Base-by-base conservation (phyloP, 2,329 filamentous ascomycete species). In the Colletotrichum liriopes region DNA sequence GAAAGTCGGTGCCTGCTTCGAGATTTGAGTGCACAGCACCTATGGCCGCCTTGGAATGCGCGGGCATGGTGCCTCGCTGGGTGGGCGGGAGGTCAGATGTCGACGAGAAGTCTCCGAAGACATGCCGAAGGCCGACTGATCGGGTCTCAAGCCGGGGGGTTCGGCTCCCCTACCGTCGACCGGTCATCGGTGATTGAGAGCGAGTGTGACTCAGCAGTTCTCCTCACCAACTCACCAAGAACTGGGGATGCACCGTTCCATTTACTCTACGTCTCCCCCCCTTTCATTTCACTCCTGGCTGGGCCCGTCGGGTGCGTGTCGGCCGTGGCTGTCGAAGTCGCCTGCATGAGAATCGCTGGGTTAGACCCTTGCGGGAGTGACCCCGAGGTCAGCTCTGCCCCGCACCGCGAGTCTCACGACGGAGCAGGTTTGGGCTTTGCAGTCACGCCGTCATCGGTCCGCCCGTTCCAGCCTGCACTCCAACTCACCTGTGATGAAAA, bases 21-120 rank as follows among this genome's bases (percentile, higher is more conserved):
- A 45, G 11, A 12, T 20, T 8, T 39, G 5, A 41, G 18, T 49
- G 32, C 12, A n/a, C n/a, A 47, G 14, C 37, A 37, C 26, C 16
- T 1, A 9, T 6, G n/a, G 32, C 16, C 14, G 45, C 23, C 12
- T 3, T 51, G 9, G 4, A 26, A 5, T 12, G 55, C 37, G 56
- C 56, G 56, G 39, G 41, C n/a, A 43, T 4, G 56, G 39, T 18
- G 49, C 39, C 54, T 52, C 11, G 47, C 39, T 37, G 41, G 60
- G 52, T 20, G 20, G 29, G 14, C 12, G 29, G 11, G 18, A 37
- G 55, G 26, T 9, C 18, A 43, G n/a, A 23, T 41, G 59, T 29
- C 45, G 41, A 60, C 43, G 80, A 82, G 5, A 65, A 65, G 67
- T 70, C 29, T 65, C 67, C 62, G 37, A 66, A 18, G 45, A 54